Evolutionary conservation across 2,329 filamentous ascomycete genomes (phyloP), one percentile per base, ranked within the genome.

Genomic region (Trichoderma guizhouense): DNA sequence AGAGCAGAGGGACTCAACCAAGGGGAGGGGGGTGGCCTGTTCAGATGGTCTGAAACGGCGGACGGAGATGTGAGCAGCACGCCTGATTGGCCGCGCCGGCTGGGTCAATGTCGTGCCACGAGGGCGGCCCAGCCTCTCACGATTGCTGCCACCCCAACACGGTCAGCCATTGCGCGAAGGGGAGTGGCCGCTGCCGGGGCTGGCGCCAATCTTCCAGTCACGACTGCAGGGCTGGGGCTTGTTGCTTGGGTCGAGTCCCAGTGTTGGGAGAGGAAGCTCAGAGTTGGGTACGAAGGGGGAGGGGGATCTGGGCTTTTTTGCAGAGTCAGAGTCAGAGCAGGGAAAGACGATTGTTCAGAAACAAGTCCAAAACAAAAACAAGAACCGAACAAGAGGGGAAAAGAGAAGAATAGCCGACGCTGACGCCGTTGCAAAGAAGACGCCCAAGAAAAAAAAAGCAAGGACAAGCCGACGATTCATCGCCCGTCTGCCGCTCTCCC

Each of bases 71-170:
- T 58, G 55, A 69, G 71, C 71, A 51, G 67, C 66, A 61, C 21
- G 60, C 21, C 51, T 72, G 67, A 71, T 72, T 72, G 71, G 71
- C 53, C 61, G 39, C 68, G 53, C 14, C 36, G 28, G 26, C 61
- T 64, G 57, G 61, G 39, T 71, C 55, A 18, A 61, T 67, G 67
- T 61, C 39, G 71, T 71, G 71, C 71, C 71, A 72, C 68, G 67
- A 72, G 71, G 51, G 67, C 66, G 32, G 24, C 63, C 58, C 72
- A 74, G 71, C 72, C 73, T 74, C 73, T 73, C 65, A 71, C 64
- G 72, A 71, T 70, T 69, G 47, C 65, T 68, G 28, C 60, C 71
- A 64, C 67, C 53, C 32, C 65, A 58, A 30, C 36, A 39, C 43
- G 51, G 62, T 55, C 62, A 68, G 63, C 53, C 15, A 51, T 32